phyloP scores from a whole-genome alignment of 2,329 filamentous ascomycete species.

The Botrytis medusae region DNA sequence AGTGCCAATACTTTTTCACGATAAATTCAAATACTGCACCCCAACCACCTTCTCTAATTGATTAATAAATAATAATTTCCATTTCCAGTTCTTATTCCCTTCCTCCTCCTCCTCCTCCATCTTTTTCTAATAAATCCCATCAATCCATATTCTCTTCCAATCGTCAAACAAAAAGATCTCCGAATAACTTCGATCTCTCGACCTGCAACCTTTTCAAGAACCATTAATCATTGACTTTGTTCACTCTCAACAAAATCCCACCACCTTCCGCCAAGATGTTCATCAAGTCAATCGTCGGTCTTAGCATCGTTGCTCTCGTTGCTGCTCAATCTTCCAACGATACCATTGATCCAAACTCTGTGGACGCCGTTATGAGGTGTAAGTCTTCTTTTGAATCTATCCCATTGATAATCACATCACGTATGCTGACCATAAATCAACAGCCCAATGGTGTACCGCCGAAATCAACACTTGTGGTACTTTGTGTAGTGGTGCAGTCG shows the following conservation, averaged over 20 bases:
- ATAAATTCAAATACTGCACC: constrained; percentile 12
- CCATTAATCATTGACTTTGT: constrained; percentile 4
- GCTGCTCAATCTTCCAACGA: constrained; percentile 29
- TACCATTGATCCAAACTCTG: constrained; percentile 33
- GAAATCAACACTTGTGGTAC: constrained; percentile 59
- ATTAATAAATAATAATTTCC: neutral
- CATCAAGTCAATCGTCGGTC: constrained; percentile 33
- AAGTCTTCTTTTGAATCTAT: constrained; percentile 15
- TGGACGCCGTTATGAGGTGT: constrained; percentile 31
- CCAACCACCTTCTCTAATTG: constrained; percentile 11
- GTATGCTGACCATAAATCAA: constrained; percentile 27
- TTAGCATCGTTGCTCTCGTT: constrained; percentile 35
- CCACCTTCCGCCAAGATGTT: constrained; percentile 33
- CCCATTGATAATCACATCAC: neutral
- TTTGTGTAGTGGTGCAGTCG: constrained; percentile 54
- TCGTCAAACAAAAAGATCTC: neutral
- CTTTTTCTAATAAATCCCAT: neutral
- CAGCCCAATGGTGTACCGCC: constrained; percentile 57
- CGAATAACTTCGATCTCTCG: neutral
- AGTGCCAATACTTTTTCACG: neutral
- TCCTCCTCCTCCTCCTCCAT: neutral
- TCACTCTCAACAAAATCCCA: neutral
- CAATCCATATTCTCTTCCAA: neutral
- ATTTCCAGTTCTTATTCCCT: neutral
- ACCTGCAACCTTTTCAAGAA: neutral